Evolutionary conservation across 1,284 basidiomycete genomes (phyloP).

Genomic region (Sporisorium sorghi): DNA sequence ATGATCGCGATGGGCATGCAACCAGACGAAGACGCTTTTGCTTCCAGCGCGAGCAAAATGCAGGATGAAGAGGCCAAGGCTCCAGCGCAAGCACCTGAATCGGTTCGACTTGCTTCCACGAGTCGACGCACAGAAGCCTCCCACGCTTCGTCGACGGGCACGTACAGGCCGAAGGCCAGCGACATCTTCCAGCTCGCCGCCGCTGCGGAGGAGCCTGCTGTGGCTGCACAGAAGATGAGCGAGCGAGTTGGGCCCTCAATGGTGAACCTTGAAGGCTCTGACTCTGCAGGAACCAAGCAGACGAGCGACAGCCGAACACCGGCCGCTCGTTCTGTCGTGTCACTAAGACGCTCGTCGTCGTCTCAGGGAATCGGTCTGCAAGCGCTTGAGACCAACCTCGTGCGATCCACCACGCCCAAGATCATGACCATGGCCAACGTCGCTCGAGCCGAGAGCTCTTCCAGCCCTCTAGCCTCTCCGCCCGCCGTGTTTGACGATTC

Average conservation of each 20-base stretch:
- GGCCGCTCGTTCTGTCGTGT: conserved; percentile 12
- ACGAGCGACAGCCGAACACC: conserved; percentile 4
- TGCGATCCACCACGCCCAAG: conserved; percentile 44
- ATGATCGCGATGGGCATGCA: conserved; percentile 54
- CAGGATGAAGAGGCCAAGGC: neutral
- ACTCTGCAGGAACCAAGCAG: neutral
- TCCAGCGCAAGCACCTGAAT: conserved; percentile 3
- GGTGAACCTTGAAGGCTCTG: neutral
- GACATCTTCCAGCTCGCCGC: conserved; percentile 45
- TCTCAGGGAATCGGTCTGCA: conserved; percentile 51
- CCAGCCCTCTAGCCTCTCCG: conserved; percentile 28
- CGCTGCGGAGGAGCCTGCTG: neutral
- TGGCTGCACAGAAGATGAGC: neutral
- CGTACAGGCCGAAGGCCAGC: conserved; percentile 40
- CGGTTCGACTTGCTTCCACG: conserved; percentile 10
- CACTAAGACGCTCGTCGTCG: conserved; percentile 36
- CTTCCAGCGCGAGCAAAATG: neutral
- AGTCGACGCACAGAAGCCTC: conserved; percentile 19
- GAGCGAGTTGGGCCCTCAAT: neutral
- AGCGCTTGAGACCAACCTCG: conserved; percentile 47
- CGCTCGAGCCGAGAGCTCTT: conserved; percentile 19
- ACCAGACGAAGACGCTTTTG: conserved; percentile 50
- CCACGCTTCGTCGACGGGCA: conserved; percentile 27
- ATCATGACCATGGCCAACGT: conserved; percentile 38
- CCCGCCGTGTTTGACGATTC: conserved; percentile 20